Percentiles rank a stretch among this genome's conserved stretches.
Conservation (phyloP, 2,329 filamentous ascomycete species). For the Dichotomopilus funicola region DNA sequence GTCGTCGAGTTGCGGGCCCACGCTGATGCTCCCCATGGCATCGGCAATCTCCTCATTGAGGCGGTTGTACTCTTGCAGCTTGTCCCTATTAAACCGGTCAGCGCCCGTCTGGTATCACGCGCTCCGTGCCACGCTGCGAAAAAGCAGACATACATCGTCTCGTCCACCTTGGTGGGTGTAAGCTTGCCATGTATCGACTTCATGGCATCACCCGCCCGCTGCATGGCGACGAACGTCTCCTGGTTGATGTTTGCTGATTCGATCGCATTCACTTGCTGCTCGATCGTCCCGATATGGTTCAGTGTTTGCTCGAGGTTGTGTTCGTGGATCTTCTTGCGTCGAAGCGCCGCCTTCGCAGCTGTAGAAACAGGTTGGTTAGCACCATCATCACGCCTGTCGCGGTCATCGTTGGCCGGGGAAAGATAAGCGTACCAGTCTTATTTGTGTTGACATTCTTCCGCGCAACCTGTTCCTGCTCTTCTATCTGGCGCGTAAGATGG, state of each 20-base stretch:
- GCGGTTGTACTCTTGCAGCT: conserved; percentile 82
- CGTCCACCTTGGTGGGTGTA: conserved; percentile 89
- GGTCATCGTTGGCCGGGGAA: not conserved
- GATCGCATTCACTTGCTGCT: conserved; percentile 93
- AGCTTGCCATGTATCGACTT: conserved; percentile 84
- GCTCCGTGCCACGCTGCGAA: not conserved
- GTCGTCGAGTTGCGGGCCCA: conserved; percentile 71
- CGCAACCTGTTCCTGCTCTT: conserved; percentile 82
- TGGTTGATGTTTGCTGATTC: conserved; percentile 98
- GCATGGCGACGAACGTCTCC: conserved; percentile 91
- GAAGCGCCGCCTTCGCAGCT: conserved; percentile 86
- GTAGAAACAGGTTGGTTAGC: conserved; percentile 20
- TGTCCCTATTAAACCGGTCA: conserved; percentile 58
- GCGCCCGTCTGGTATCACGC: conserved; percentile 15
- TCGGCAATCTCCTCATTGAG: conserved; percentile 89
- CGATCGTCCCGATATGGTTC: conserved; percentile 83
- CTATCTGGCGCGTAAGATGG: conserved; percentile 85
- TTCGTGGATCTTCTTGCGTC: conserved; percentile 92
- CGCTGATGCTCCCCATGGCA: conserved; percentile 67
- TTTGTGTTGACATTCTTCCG: conserved; percentile 83
- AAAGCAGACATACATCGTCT: conserved; percentile 68
- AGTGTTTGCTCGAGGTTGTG: conserved; percentile 85
- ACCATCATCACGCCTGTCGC: not conserved
- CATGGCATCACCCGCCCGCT: conserved; percentile 85
- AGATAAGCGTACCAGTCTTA: conserved; percentile 67